These are phyloP conservation scores for Fusarium burgessii DNA, from an alignment of 2,329 filamentous ascomycete genomes.

Conservation along the genomic window DNA sequence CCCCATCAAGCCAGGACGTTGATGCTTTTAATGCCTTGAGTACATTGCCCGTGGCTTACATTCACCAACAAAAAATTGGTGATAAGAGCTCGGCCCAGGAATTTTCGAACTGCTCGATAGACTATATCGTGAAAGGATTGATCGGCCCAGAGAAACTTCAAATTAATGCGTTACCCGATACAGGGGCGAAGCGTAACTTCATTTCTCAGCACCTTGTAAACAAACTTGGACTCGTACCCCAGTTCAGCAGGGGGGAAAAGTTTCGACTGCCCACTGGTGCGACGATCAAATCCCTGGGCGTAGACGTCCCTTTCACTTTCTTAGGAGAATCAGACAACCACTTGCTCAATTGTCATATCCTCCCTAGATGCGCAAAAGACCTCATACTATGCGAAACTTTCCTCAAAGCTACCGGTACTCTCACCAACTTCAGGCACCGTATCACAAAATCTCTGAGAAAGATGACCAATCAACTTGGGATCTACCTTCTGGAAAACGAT, in stretches of 20 bases:
- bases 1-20: no score
- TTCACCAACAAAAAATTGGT: no score
- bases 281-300: rapidly evolving
- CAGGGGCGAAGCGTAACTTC: constrained; percentile 5
- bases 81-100: neutral
- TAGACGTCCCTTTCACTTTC: neutral
- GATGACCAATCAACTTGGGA: rapidly evolving
- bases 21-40: no score
- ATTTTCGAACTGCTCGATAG: neutral
- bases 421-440: neutral
- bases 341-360: neutral
- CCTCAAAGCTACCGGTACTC: neutral
- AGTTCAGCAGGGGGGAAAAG: rapidly evolving
- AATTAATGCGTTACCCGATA: neutral
- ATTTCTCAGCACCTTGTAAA: neutral
- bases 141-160: rapidly evolving
- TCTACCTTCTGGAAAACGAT: neutral
- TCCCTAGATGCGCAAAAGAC: neutral
- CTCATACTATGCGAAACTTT: neutral
- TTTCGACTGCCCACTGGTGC: neutral
- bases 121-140: neutral
- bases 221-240: rapidly evolving
- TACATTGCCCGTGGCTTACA: no score
- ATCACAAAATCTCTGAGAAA: neutral
- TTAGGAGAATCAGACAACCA: rapidly evolving